Conservation (phyloP, 2,329 filamentous ascomycete genomes). For the Elsinoe fawcettii region DNA sequence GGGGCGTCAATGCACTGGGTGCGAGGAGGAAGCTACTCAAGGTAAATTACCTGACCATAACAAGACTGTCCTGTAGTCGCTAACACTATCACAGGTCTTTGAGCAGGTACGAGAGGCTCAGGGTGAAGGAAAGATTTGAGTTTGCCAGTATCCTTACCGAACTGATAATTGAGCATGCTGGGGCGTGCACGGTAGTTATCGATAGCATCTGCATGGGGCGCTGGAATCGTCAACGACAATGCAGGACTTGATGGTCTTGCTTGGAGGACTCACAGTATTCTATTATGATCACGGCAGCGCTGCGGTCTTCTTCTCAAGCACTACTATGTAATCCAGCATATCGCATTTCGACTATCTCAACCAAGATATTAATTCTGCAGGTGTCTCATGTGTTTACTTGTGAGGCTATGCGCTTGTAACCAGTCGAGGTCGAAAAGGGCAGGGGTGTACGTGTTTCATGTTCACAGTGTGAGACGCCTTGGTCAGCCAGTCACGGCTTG, state of each 20-base stretch:
- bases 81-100: slow-evolving; percentile 57
- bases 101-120: slow-evolving; percentile 75
- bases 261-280: neutral
- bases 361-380: neutral
- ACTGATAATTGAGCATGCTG: neutral
- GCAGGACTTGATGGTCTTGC: neutral
- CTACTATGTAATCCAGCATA: slow-evolving; percentile 12
- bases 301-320: neutral
- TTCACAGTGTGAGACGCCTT: neutral
- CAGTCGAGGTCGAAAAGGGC: neutral
- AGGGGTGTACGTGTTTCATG: neutral
- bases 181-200: neutral
- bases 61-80: no score
- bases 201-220: slow-evolving; percentile 8
- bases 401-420: slow-evolving; percentile 4
- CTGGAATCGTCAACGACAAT: neutral
- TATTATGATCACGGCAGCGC: neutral
- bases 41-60: no score
- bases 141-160: neutral
- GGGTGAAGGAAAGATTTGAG: slow-evolving; percentile 34
- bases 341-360: neutral
- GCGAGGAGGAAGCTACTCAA: slow-evolving; percentile 97
- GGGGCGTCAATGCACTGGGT: slow-evolving; percentile 89
- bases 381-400: neutral
- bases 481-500: slow-evolving; percentile 5